phyloP scores from a whole-genome alignment of 1,284 basidiomycete genomes.

The Gymnopus androsaceus region DNA sequence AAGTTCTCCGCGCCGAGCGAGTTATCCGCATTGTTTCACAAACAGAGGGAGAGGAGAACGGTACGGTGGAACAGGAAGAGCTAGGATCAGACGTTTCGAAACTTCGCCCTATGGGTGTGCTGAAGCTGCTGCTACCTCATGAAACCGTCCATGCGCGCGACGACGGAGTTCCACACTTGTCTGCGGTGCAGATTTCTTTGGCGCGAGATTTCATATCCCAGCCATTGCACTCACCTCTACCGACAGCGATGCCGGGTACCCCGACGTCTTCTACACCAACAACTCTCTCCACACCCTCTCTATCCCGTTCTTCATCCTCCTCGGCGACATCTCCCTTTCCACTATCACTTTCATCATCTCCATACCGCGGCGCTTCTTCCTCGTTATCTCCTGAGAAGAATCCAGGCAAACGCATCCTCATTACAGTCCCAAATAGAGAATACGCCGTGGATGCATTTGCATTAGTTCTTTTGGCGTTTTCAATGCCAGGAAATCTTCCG shows the following conservation, averaged over 20 bases:
- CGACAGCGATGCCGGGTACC: not conserved
- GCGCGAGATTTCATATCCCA: not conserved
- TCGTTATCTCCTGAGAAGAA: not conserved
- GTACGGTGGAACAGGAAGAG: not conserved
- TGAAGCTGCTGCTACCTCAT: not conserved
- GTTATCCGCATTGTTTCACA: not conserved
- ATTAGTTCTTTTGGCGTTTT: not conserved
- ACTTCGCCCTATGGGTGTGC: not conserved
- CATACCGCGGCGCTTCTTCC: not conserved
- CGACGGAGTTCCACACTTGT: constrained; percentile 5
- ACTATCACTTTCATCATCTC: not conserved
- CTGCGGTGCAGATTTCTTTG: not conserved
- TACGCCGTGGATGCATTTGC: not conserved
- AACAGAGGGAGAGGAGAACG: not conserved
- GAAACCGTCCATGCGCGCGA: not conserved
- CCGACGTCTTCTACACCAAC: not conserved
- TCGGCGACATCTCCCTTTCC: not conserved
- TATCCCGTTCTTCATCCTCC: not conserved
- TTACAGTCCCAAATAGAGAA: not conserved
- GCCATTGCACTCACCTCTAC: not conserved
- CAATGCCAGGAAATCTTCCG: not conserved
- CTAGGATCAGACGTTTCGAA: not conserved
- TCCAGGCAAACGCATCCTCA: not conserved
- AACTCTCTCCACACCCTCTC: not conserved
- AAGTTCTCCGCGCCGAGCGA: not conserved